Conservation (phyloP, 129 eudicot species). For the Flaveria ramosissima region DNA sequence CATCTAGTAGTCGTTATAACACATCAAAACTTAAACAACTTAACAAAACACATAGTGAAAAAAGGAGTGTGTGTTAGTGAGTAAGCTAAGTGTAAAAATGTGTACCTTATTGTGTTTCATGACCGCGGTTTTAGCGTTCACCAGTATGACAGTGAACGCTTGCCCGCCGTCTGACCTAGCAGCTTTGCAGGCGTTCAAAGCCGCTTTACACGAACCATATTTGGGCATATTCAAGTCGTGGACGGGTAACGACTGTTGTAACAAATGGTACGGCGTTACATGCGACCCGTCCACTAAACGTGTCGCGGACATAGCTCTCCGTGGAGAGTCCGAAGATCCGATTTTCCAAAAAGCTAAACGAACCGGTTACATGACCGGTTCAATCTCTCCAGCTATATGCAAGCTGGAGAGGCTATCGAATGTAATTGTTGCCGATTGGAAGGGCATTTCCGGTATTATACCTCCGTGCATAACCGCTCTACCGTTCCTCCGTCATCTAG, state of each 20-base stretch:
- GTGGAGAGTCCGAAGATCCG: conserved; percentile 94
- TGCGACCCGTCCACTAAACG: conserved; percentile 69
- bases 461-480: conserved; percentile 60
- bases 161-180: conserved; percentile 72
- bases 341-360: conserved; percentile 67
- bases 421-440: conserved; percentile 79
- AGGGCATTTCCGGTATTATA: conserved; percentile 78
- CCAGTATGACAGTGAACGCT: conserved; percentile 38
- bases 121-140: conserved; percentile 23
- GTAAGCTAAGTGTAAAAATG: conserved; percentile 24
- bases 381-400: conserved; percentile 74
- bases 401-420: conserved; percentile 56
- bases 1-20: conserved; percentile 7
- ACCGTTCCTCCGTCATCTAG: conserved; percentile 64
- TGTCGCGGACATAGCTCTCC: conserved; percentile 86
- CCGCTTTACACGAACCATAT: conserved; percentile 61
- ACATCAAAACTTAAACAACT: conserved; percentile 19
- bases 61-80: neutral
- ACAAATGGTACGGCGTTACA: conserved; percentile 80
- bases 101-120: conserved; percentile 23
- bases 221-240: conserved; percentile 78
- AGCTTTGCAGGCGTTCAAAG: conserved; percentile 59
- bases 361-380: conserved; percentile 88
- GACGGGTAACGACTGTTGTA: conserved; percentile 84
- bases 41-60: neutral